Evolutionary conservation across 768 basidiomycete genomes (phyloP), one percentile per base, ranked within the genome.

Genomic region (Phylloporus sp.): DNA sequence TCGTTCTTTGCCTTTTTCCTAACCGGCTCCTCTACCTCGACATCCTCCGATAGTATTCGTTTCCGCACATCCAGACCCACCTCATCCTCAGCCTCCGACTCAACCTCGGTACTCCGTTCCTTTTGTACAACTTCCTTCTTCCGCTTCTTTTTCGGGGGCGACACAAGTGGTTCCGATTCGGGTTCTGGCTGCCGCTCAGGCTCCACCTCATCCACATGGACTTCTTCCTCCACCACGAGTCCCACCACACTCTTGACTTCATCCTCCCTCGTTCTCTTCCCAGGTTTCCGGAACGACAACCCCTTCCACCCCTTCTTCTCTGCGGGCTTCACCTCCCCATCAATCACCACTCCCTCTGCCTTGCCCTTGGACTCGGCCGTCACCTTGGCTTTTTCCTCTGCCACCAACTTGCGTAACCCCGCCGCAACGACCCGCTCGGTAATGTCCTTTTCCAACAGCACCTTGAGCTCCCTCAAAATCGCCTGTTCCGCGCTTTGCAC

Each of bases 391-490:
- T 76, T 80, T 70, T 80, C 79, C 57, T 82, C 80, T 13, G 63
- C 64, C 41, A 84, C 77, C 35, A 86, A 55, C 56, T 73, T 71
- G 53, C 78, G 71, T 44, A 91, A 55, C 34, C 80, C 80, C 23
- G 70, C 63, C 9, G 73, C 78, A 13, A 88, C 78, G 2, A 88
- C 68, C 18, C 80, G 77, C 39, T 85, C 84, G 55, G 72, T 71
- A 28, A 91, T 72, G 58, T 90, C 88, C 68, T 80, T 83, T 67
- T 83, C 80, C 43, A 90, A 69, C 45, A 80, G 53, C 12, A 50
- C 65, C 54, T 68, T 72, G 46, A 91, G 70, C 65, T 90, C 85
- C 23, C 67, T 73, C 44, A 82, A 47, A 52, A 90, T 79, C 35
- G 79, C 69, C 55, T 76, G 71, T 57, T 78, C 74, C 6, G 86